Percentiles rank a stretch among this genome's conserved stretches.
These are phyloP conservation scores for Brassica rapa DNA, from an alignment of 345 rosid genomes.

Conservation along the genomic window DNA sequence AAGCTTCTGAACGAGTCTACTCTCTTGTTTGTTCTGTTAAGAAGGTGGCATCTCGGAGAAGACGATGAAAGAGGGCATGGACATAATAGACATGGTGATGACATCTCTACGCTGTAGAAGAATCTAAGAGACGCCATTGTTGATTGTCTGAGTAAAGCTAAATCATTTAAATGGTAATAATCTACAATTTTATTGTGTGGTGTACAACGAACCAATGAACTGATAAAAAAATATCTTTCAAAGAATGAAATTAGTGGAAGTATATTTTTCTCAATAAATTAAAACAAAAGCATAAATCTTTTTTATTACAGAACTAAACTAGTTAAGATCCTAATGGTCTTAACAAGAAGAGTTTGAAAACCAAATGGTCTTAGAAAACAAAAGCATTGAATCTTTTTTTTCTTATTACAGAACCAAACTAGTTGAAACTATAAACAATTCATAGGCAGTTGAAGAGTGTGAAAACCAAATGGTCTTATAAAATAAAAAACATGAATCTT, in stretches of 20 bases:
- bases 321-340: too few relatives aligned
- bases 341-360: too few relatives aligned
- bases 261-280: slow-evolving; percentile 2
- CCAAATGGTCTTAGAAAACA: too few relatives aligned
- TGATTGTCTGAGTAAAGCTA: background rate
- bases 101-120: slow-evolving; percentile 32
- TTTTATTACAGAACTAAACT: background rate
- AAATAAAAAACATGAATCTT: too few relatives aligned
- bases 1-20: too few relatives aligned
- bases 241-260: slow-evolving; percentile 19
- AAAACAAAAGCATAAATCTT: slow-evolving; percentile 13
- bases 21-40: background rate
- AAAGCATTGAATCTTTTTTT: too few relatives aligned
- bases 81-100: slow-evolving; percentile 23
- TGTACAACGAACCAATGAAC: slow-evolving; percentile 18
- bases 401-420: background rate
- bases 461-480: too few relatives aligned
- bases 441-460: too few relatives aligned
- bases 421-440: too few relatives aligned
- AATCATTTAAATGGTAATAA: background rate
- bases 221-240: background rate
- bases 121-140: slow-evolving; percentile 33
- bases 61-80: slow-evolving; percentile 31
- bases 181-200: slow-evolving; percentile 36
- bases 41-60: slow-evolving; percentile 22